Evolutionary conservation across 257 asterid species (phyloP), one percentile per base, ranked within the genome.

Genomic region (Solanum sejunctum): DNA sequence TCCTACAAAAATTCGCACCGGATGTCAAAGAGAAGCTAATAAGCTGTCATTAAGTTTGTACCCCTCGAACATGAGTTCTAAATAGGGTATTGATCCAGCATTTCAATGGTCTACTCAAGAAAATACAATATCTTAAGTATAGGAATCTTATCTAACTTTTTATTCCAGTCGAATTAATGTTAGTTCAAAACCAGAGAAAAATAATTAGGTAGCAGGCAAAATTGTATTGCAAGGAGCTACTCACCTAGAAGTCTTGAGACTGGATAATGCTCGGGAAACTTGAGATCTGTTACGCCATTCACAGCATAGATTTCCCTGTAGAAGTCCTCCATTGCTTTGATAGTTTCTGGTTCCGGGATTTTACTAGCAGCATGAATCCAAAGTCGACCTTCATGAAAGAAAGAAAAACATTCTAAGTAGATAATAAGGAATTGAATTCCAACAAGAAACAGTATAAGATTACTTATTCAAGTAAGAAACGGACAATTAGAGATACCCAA

Each of bases 291-390:
- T 73, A 95, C 84, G 82, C 98, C 99, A 89, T 95, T 83, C 87
- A 91, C 87, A 36, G 98, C 97, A 85, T 95, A 97, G 18, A 95
- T 91, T 93, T 97, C 98, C 89, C 97, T 86, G 87, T 97, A 97
- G 81, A 95, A 97, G 28, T 93, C 93, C 85, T 97, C 98, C 99
- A 97, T 95, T 23, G 98, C 95, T 94, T 90, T 93, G 83, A 95
- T 94, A n/a, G 98, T 95, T 56, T 90, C 97, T 28, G 91, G 93
- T 83, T 97, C 98, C 12, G 99, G 99, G 69, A 93, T 85, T 91
- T 97, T 97, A 77, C 98, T 75, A 84, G 99, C 98, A 85, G 99
- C 98, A 89, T 97, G 99, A 88, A 97, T 97, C 98, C 99, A 97
- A 41, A 97, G 94, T 81, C 98, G 93, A 20, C 98, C 99, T 96